Conservation (phyloP, 1,139 yeast genomes). For the Candida sp. region DNA sequence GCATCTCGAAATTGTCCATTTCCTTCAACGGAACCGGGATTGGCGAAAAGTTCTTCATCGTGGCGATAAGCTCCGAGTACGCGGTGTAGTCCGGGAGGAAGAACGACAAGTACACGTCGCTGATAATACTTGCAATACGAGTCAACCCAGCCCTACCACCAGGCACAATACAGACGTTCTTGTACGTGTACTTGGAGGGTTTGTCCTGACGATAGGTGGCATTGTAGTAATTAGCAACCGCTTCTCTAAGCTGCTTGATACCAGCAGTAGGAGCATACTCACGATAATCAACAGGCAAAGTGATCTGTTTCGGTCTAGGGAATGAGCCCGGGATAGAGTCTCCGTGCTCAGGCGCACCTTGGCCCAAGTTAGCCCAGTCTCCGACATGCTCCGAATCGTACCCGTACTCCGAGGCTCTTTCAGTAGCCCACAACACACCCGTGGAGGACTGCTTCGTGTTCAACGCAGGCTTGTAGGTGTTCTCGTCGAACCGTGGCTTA, state of each 20-base stretch:
- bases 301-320: constrained; percentile 56
- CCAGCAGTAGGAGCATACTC: constrained; percentile 76
- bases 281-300: constrained; percentile 55
- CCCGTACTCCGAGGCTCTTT: constrained; percentile 66
- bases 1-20: constrained; percentile 63
- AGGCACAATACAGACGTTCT: constrained; percentile 70
- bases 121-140: constrained; percentile 67
- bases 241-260: constrained; percentile 57
- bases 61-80: constrained; percentile 72
- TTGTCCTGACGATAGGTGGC: constrained; percentile 56
- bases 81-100: constrained; percentile 75
- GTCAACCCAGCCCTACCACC: constrained; percentile 76
- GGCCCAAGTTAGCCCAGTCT: constrained; percentile 70
- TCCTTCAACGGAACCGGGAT: constrained; percentile 70
- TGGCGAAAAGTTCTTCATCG: constrained; percentile 70
- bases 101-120: constrained; percentile 65
- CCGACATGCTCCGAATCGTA: constrained; percentile 50
- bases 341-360: constrained; percentile 75
- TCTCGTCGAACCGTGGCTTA: constrained; percentile 47
- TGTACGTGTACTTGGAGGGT: constrained; percentile 61
- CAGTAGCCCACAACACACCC: constrained; percentile 75
- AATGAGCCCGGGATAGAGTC: constrained; percentile 65
- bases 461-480: constrained; percentile 61
- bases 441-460: constrained; percentile 67
- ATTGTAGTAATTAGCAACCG: constrained; percentile 66